Evolutionary conservation across 345 rosid genomes (phyloP), one percentile per base, ranked within the genome.

Genomic region (Gossypium sturtianum): DNA sequence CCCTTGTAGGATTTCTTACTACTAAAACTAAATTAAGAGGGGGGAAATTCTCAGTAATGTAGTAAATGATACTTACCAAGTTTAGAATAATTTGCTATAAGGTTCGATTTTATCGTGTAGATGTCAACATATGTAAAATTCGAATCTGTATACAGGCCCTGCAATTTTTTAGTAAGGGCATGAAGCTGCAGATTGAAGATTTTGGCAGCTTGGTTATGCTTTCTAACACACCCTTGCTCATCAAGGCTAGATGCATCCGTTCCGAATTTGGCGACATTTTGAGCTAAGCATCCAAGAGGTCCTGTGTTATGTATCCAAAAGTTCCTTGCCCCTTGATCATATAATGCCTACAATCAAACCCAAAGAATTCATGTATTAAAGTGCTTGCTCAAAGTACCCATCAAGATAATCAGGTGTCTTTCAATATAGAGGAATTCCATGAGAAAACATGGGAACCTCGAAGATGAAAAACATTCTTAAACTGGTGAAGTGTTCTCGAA

Each of bases 291-390:
- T 77, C 99, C 99, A 2, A 95, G 90, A 61, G 98, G 99, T 66
- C 94, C 96, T 2, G 99, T 91, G 81, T 91, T 93, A 80, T 95
- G 99, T 74, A 93, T 83, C 99, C 99, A 95, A 19, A 95, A 89
- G 73, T 91, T 88, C 74, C 96, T 89, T 3, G 84, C 98, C 65
- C 96, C 99, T 91, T 91, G 86, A 25, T 89, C 96, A 73, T 95
- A 85, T 63, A 95, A 61, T 59, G 77, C 84, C 98, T 95, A 80
- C 66, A 75, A 74, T 11, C 38, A 34, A 80, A 59, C 3, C 23
- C 15, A 57, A 51, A 59, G 3, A 58, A 60, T 34, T 15, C 72
- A 6, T 53, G 19, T 23, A 51, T 59, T 25, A 15, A 74, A 25
- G 25, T 25, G 65, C 59, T 48, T 49, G 70, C 59, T 51, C 45